Evolutionary conservation across 2,329 filamentous ascomycete genomes (phyloP).

Genomic region (Talaromyces sp.): DNA sequence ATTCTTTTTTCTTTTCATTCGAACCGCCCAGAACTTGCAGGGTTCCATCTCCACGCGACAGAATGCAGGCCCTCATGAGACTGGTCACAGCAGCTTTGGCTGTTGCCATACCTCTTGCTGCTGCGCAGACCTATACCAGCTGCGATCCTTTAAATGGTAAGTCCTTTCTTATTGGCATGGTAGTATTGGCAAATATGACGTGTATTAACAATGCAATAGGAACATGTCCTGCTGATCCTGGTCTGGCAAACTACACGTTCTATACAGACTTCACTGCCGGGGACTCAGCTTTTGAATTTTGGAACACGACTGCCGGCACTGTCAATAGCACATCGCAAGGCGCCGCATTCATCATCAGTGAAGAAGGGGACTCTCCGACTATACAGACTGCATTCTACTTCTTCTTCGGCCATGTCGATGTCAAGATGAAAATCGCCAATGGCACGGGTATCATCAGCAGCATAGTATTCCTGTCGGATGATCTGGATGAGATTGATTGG

Average conservation of each 20-base stretch:
- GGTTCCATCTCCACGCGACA: not conserved
- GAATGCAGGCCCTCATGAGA: slow-evolving; percentile 33
- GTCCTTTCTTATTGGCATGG: not conserved
- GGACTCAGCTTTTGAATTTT: slow-evolving; percentile 45
- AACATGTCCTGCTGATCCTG: slow-evolving; percentile 66
- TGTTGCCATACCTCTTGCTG: slow-evolving; percentile 29
- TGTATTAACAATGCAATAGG: not conserved
- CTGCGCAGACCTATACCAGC: slow-evolving; percentile 69
- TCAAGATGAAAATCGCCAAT: slow-evolving; percentile 81
- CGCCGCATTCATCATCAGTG: slow-evolving; percentile 72
- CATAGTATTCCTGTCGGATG: slow-evolving; percentile 83
- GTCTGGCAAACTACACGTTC: slow-evolving; percentile 51
- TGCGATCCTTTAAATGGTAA: slow-evolving; percentile 62
- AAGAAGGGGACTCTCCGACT: slow-evolving; percentile 79
- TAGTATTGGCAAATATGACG: not conserved
- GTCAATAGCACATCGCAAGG: slow-evolving; percentile 68
- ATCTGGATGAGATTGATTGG: slow-evolving; percentile 93
- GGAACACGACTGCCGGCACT: slow-evolving; percentile 64
- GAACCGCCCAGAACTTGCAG: not conserved
- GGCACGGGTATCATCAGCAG: slow-evolving; percentile 90
- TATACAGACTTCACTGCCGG: slow-evolving; percentile 46
- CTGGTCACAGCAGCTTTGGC: slow-evolving; percentile 29
- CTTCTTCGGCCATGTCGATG: slow-evolving; percentile 90
- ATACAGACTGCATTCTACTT: slow-evolving; percentile 91
- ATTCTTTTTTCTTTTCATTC: not conserved